phyloP scores from a whole-genome alignment of 2,329 filamentous ascomycete genomes.

The Aspergillus sp. region DNA sequence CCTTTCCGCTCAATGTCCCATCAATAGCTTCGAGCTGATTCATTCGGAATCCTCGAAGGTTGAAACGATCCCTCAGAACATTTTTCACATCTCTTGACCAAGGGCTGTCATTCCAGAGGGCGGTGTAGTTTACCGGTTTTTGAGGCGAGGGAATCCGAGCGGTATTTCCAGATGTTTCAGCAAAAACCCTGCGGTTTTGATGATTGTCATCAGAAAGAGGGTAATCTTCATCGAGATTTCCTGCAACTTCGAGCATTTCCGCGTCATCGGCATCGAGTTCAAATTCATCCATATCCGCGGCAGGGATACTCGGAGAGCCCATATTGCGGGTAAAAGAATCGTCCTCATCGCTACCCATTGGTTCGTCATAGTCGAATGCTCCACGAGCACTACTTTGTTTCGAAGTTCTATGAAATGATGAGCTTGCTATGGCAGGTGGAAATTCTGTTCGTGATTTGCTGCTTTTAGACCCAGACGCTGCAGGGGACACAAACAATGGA shows the following conservation, averaged over 20 bases:
- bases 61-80: slow-evolving; percentile 77
- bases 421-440: slow-evolving; percentile 1
- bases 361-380: slow-evolving; percentile 16
- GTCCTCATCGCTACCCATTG: slow-evolving; percentile 18
- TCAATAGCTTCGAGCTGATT: slow-evolving; percentile 97
- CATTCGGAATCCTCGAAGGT: slow-evolving; percentile 77
- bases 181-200: slow-evolving; percentile 31
- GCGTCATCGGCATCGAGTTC: slow-evolving; percentile 40
- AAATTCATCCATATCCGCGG: slow-evolving; percentile 33
- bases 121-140: slow-evolving; percentile 27
- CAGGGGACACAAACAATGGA: slow-evolving; percentile 2
- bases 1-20: slow-evolving; percentile 77
- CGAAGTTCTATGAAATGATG: slow-evolving; percentile 1
- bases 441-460: slow-evolving; percentile 2
- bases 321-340: slow-evolving; percentile 35
- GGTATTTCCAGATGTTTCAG: slow-evolving; percentile 38
- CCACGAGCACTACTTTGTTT: slow-evolving; percentile 2
- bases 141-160: slow-evolving; percentile 23
- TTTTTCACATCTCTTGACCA: slow-evolving; percentile 85
- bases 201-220: slow-evolving; percentile 8
- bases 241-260: slow-evolving; percentile 42
- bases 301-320: slow-evolving; percentile 28
- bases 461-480: not conserved
- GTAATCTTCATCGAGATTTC: slow-evolving; percentile 28
- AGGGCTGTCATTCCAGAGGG: slow-evolving; percentile 55